Evolutionary conservation across 2,329 filamentous ascomycete species (phyloP), one percentile per base, ranked within the genome.

Genomic region (Torrubiellomyces zombiae): DNA sequence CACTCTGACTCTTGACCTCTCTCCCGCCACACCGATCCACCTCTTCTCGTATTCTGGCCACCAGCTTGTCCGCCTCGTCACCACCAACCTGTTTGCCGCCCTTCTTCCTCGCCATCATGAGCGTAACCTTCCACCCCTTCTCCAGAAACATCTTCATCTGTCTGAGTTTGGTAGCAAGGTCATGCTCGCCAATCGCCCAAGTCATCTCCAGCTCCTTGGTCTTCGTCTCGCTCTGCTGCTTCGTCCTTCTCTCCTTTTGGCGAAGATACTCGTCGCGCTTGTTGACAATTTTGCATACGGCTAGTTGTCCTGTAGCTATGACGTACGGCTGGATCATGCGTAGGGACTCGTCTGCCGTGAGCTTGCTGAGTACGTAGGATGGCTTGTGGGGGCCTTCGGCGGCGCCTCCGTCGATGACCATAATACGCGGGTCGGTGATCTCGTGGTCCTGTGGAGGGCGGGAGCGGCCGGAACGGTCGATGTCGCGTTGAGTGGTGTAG

Each of bases 131-230:
- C 44, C 67, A 63, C 1, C 83, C 83, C 47, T 81, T 80, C 7
- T 47, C 55, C 43, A 94, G 44, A 44, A 93, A 93, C 27, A 55
- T 60, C 32, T 52, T 52, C 39, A 86, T 47, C 52, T 71, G 68
- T 40, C 65, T 65, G 47, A 89, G 45, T 43, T 75, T 67, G 45
- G 79, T 74, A n/a, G 53, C 53, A 26, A 93, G 48, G 54, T 94
- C 85, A 43, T 86, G 67, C 9, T 50, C 43, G 32, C 72, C 73
- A 40, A 92, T 91, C 17, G 75, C 73, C 85, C 85, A 95, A 48
- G 82, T 86, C 38, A 95, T 39, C 53, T 94, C 85, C n/a, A 94
- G 49, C 43, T 75, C 75, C 55, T 94, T 94, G 10, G 50, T 44
- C 35, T 57, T 60, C 38, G 38, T 37, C 30, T 55, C 55, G 35